Percentiles rank a stretch among this genome's conserved stretches.
phyloP scores from a whole-genome alignment of 192 early-diverging fungal genomes.

The Backusella mclennaniae region DNA sequence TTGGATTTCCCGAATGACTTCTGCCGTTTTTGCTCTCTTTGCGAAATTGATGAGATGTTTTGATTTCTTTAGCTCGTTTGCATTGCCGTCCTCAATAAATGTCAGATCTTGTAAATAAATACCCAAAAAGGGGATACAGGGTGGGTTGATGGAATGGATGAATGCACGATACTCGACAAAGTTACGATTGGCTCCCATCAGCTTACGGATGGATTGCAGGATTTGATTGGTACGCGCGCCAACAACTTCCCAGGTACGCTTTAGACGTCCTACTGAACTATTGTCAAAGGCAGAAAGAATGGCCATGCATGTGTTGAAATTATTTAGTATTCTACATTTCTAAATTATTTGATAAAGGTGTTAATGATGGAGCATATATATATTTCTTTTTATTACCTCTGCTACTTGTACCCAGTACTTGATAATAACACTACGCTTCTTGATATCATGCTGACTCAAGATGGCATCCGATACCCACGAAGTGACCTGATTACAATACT shows the following conservation, averaged over 20 bases:
- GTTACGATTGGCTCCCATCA: conserved; percentile 82
- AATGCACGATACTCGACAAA: conserved; percentile 80
- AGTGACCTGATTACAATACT: conserved; percentile 76
- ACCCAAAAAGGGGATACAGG: conserved; percentile 82
- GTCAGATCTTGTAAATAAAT: conserved; percentile 86
- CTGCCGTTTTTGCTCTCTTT: conserved; percentile 82
- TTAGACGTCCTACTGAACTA: conserved; percentile 85
- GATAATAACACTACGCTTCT: conserved; percentile 70
- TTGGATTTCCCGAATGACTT: conserved; percentile 87
- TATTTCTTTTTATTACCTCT: conserved; percentile 41
- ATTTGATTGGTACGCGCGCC: conserved; percentile 51
- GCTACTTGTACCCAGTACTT: conserved; percentile 84
- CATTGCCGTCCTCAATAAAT: conserved; percentile 89
- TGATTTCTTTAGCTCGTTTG: conserved; percentile 61
- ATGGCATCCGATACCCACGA: conserved; percentile 87
- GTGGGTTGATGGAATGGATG: conserved; percentile 78
- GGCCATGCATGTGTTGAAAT: conserved; percentile 89
- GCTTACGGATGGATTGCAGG: conserved; percentile 61
- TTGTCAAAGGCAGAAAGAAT: conserved; percentile 85
- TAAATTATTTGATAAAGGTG: not conserved
- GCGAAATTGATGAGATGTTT: conserved; percentile 88
- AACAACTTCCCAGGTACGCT: conserved; percentile 83
- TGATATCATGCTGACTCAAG: conserved; percentile 76
- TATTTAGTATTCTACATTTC: conserved; percentile 78
- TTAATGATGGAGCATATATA: not conserved